These are phyloP conservation scores for Cenchrus americanus DNA, from an alignment of 176 grass and related monocot genomes.

Conservation along the genomic window DNA sequence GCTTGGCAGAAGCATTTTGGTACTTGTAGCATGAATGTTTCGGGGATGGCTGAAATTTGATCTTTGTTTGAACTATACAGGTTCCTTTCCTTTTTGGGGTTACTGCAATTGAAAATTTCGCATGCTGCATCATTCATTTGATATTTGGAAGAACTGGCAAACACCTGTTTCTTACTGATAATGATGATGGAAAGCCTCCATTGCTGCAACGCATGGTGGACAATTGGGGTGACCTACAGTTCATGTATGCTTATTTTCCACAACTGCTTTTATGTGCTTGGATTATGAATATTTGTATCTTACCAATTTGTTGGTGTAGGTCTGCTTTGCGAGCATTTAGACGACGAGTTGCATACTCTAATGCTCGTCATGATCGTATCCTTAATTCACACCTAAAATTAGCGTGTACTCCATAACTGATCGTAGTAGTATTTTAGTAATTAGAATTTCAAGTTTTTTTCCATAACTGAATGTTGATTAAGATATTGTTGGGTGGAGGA, in stretches of 20 bases:
- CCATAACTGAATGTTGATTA: slow-evolving; percentile 55
- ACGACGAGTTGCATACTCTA: slow-evolving; percentile 87
- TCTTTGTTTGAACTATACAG: slow-evolving; percentile 49
- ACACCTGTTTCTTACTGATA: slow-evolving; percentile 88
- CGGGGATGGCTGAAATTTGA: neutral
- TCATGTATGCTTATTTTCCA: slow-evolving; percentile 69
- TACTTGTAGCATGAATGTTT: neutral
- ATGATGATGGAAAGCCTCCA: slow-evolving; percentile 82
- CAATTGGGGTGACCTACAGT: slow-evolving; percentile 65
- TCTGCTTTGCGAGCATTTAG: slow-evolving; percentile 86
- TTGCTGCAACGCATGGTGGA: slow-evolving; percentile 90
- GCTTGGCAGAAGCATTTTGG: slow-evolving; percentile 12
- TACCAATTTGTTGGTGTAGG: slow-evolving; percentile 56
- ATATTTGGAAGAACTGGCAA: slow-evolving; percentile 97
- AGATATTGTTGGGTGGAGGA: slow-evolving; percentile 99
- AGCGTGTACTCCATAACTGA: neutral
- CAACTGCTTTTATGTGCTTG: slow-evolving; percentile 33
- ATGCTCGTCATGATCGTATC: slow-evolving; percentile 89
- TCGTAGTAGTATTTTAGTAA: neutral
- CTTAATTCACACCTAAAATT: slow-evolving; percentile 48
- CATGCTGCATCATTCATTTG: slow-evolving; percentile 81
- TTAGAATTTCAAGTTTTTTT: slow-evolving; percentile 23
- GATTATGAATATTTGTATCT: slow-evolving; percentile 35
- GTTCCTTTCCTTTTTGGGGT: slow-evolving; percentile 98
- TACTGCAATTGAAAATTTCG: slow-evolving; percentile 80